Conservation (phyloP, 345 rosid species). For the Brassica incana region DNA sequence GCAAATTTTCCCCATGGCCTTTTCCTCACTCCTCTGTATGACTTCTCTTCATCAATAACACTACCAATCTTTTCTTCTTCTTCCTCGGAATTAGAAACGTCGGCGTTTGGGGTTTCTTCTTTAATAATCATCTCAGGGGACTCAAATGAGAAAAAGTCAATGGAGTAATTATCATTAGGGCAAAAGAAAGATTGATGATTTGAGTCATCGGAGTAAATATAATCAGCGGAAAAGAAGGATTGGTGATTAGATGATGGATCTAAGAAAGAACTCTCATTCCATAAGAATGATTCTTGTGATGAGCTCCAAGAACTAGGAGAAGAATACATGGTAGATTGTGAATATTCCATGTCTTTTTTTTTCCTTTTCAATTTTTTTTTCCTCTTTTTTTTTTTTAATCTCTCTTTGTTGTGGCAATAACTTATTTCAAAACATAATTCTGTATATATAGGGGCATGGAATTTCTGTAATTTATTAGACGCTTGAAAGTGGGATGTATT, state of each 20-base stretch:
- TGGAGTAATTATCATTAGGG: constrained; percentile 47
- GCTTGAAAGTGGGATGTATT: constrained; percentile 33
- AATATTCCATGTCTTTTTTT: constrained; percentile 27
- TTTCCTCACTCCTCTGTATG: constrained; percentile 66
- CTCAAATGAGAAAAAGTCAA: constrained; percentile 43
- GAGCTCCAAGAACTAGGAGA: constrained; percentile 46
- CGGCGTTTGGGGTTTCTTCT: constrained; percentile 33
- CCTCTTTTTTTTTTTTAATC: background rate
- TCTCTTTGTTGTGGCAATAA: constrained; percentile 8
- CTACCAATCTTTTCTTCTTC: constrained; percentile 43
- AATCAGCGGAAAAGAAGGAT: constrained; percentile 40
- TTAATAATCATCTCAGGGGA: constrained; percentile 40
- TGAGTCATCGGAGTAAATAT: constrained; percentile 46
- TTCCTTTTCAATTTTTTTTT: background rate
- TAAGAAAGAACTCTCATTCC: constrained; percentile 44
- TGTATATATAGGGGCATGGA: constrained; percentile 31
- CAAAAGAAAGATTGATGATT: constrained; percentile 38
- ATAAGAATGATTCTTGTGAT: constrained; percentile 42
- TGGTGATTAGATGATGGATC: constrained; percentile 33
- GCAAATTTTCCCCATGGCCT: constrained; percentile 81
- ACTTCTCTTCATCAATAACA: constrained; percentile 37
- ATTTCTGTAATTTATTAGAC: background rate
- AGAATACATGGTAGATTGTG: constrained; percentile 35
- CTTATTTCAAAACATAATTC: constrained; percentile 28
- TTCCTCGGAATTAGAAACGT: constrained; percentile 27